Percentiles rank a stretch among this genome's conserved stretches.
Conservation (phyloP, 768 basidiomycete species). For the Boletus tylopilopsis region DNA sequence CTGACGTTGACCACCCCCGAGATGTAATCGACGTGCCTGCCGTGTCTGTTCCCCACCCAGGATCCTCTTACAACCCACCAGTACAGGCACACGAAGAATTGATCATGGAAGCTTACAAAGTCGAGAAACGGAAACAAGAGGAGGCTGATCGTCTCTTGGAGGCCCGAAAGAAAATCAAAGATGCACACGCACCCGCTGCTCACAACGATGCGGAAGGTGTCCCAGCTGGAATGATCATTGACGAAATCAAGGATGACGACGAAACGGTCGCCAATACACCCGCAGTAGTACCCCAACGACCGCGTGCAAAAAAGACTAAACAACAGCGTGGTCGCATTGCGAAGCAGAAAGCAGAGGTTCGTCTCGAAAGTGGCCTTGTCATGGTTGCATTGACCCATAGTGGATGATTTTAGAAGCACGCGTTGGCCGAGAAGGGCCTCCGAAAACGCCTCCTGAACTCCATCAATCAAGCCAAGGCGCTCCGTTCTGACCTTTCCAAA, state of each 20-base stretch:
- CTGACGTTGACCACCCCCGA: slow-evolving; percentile 43
- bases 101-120: slow-evolving; percentile 59
- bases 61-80: slow-evolving; percentile 88
- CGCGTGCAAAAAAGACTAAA: slow-evolving; percentile 50
- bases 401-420: slow-evolving; percentile 49
- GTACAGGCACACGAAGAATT: slow-evolving; percentile 69
- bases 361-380: slow-evolving; percentile 12
- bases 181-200: slow-evolving; percentile 36
- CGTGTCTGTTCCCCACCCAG: slow-evolving; percentile 69
- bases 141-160: slow-evolving; percentile 52
- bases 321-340: slow-evolving; percentile 68
- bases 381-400: not conserved
- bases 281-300: slow-evolving; percentile 35
- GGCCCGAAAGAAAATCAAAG: slow-evolving; percentile 53
- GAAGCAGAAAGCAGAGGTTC: slow-evolving; percentile 60
- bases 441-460: slow-evolving; percentile 59
- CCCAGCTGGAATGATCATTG: slow-evolving; percentile 65
- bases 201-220: slow-evolving; percentile 34
- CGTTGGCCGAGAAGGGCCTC: slow-evolving; percentile 53
- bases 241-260: slow-evolving; percentile 40
- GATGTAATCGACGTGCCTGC: slow-evolving; percentile 60
- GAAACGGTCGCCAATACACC: slow-evolving; percentile 33
- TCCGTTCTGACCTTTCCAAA: slow-evolving; percentile 45
- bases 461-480: slow-evolving; percentile 49
- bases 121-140: slow-evolving; percentile 56